A percentile compares a stretch with the other conserved stretches of the same genome.
phyloP scores from a whole-genome alignment of 2,329 filamentous ascomycete species.

The Fusarium dimerum region DNA sequence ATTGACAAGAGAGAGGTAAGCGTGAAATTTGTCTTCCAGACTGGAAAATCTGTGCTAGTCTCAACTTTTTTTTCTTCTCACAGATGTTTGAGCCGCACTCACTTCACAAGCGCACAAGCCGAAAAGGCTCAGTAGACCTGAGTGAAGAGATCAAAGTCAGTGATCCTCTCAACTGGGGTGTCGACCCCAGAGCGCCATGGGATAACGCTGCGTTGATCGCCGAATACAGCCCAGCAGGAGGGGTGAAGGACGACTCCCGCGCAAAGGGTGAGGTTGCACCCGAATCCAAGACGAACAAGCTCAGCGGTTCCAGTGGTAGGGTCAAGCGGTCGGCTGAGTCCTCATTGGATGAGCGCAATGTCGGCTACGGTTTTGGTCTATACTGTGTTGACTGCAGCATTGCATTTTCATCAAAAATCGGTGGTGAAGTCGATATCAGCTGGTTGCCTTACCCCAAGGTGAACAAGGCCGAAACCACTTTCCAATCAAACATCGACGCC shows the following conservation, averaged over 20 bases:
- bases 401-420: not conserved
- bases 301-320: too few relatives aligned
- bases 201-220: not conserved
- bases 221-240: not conserved
- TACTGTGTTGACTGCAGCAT: slow-evolving; percentile 11
- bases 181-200: slow-evolving; percentile 1
- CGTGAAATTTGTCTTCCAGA: accelerated
- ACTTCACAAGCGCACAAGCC: not conserved
- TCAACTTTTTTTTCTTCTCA: not conserved
- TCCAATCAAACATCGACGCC: not conserved
- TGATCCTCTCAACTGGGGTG: not conserved
- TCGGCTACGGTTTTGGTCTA: slow-evolving; percentile 1
- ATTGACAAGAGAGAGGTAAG: slow-evolving; percentile 13
- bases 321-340: not conserved
- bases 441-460: not conserved
- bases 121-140: too few relatives aligned
- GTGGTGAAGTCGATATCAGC: not conserved
- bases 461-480: not conserved
- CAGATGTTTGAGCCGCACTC: slow-evolving; percentile 2
- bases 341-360: not conserved
- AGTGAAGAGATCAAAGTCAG: not conserved
- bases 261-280: slow-evolving; percentile 1
- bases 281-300: not conserved
- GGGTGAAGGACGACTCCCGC: slow-evolving; percentile 2
- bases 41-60: too few relatives aligned